Conservation (phyloP, 257 asterid species). For the Ilex asprella region DNA sequence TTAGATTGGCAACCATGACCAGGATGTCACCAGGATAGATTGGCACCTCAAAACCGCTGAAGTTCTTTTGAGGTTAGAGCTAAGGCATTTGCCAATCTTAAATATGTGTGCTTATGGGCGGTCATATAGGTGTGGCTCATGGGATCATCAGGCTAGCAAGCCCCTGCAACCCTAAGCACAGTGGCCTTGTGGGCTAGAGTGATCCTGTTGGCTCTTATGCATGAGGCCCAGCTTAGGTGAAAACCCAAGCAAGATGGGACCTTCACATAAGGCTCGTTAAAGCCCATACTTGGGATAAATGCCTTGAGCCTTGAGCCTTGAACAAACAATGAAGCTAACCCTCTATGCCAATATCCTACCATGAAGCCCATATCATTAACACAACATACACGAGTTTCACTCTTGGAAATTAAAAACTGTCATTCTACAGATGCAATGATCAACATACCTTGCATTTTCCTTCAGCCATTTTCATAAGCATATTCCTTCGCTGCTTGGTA, state of each 20-base stretch:
- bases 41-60: not conserved
- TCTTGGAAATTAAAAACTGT: not conserved
- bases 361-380: not conserved
- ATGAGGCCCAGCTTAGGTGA: not conserved
- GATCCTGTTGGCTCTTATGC: no score
- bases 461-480: constrained; percentile 97
- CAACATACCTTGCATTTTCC: constrained; percentile 86
- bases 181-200: no score
- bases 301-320: not conserved
- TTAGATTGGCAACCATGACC: no score
- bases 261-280: not conserved
- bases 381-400: not conserved
- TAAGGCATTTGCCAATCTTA: no score
- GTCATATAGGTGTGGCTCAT: no score
- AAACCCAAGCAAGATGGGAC: not conserved
- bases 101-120: no score
- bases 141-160: no score
- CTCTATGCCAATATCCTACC: not conserved
- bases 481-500: constrained; percentile 75
- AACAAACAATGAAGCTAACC: no score
- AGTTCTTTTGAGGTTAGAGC: not conserved
- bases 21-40: not conserved
- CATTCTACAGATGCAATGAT: not conserved
- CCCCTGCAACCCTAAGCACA: no score
- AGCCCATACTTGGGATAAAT: not conserved